Percentiles rank a stretch among this genome's conserved stretches.
Evolutionary conservation across 179 eudicot species (phyloP).

Genomic region (Corrigiola litoralis): DNA sequence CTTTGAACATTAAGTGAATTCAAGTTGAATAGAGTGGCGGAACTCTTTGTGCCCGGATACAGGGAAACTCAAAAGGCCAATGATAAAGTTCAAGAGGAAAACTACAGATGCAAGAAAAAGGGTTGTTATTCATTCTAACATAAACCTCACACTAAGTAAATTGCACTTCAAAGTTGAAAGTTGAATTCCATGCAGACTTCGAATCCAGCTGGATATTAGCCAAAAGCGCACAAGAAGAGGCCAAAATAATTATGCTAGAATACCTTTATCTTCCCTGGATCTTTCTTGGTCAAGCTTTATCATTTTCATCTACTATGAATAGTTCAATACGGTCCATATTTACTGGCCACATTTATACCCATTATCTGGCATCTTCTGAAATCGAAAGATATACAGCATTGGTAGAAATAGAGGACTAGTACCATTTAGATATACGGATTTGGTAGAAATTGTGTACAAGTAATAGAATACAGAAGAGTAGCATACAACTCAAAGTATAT

Average conservation of each 20-base stretch:
- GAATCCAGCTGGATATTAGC: neutral
- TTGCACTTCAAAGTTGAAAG: conserved; percentile 1
- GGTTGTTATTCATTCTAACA: neutral
- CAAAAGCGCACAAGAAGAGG: neutral
- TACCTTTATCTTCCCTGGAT: too few species aligned
- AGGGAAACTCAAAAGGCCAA: neutral
- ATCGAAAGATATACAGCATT: too few species aligned
- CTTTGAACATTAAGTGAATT: conserved; percentile 8
- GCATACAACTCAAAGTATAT: too few species aligned
- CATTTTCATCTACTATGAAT: too few species aligned
- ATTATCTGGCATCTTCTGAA: too few species aligned
- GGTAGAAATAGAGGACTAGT: too few species aligned
- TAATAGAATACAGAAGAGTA: too few species aligned
- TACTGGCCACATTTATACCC: too few species aligned
- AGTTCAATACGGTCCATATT: too few species aligned
- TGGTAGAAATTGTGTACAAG: too few species aligned
- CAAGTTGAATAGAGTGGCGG: conserved; percentile 4
- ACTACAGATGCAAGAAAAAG: neutral
- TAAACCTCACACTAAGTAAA: conserved; percentile 12
- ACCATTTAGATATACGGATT: too few species aligned
- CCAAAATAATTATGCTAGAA: neutral
- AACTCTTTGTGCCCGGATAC: neutral
- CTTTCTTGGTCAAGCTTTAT: too few species aligned
- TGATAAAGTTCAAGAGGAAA: neutral
- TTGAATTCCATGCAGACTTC: conserved; percentile 12